Evolutionary conservation across 1,284 basidiomycete species (phyloP).

Genomic region (Neolentinus lepideus): DNA sequence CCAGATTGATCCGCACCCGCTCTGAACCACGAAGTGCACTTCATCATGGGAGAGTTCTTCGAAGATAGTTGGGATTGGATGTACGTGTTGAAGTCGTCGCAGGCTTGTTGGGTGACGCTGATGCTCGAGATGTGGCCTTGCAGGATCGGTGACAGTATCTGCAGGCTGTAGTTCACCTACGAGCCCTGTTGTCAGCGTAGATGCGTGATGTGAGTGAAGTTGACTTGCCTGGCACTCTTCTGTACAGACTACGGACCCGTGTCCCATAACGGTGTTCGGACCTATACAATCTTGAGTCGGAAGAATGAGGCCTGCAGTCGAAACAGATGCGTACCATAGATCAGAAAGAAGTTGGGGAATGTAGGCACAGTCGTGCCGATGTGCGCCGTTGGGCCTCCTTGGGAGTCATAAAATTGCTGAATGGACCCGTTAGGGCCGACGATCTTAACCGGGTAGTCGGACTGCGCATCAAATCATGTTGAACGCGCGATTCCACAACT

Average conservation of each 20-base stretch:
- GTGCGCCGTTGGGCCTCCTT: constrained; percentile 41
- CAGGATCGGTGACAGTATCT: constrained; percentile 41
- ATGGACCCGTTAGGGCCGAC: constrained; percentile 31
- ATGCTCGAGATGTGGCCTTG: constrained; percentile 36
- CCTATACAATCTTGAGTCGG: constrained; percentile 11
- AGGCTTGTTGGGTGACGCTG: constrained; percentile 33
- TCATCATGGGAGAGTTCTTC: constrained; percentile 33
- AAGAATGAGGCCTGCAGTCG: background rate
- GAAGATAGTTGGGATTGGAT: constrained; percentile 33
- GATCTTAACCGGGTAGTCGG: constrained; percentile 19
- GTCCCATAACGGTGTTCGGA: constrained; percentile 45
- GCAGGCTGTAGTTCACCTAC: constrained; percentile 37
- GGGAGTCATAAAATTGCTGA: constrained; percentile 31
- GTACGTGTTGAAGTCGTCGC: constrained; percentile 38
- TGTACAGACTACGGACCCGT: constrained; percentile 44
- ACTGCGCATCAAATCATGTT: background rate
- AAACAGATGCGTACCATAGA: constrained; percentile 28
- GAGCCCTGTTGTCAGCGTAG: constrained; percentile 1
- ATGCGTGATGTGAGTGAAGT: background rate
- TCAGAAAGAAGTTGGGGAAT: constrained; percentile 42
- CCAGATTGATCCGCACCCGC: constrained; percentile 19
- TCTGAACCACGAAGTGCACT: constrained; percentile 44
- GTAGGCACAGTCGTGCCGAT: constrained; percentile 38
- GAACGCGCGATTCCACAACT: background rate
- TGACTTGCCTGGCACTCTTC: constrained; percentile 39